Percentiles rank a stretch among this genome's conserved stretches.
phyloP scores from a whole-genome alignment of 768 basidiomycete species.

The Xerocomellus chrysenteron region DNA sequence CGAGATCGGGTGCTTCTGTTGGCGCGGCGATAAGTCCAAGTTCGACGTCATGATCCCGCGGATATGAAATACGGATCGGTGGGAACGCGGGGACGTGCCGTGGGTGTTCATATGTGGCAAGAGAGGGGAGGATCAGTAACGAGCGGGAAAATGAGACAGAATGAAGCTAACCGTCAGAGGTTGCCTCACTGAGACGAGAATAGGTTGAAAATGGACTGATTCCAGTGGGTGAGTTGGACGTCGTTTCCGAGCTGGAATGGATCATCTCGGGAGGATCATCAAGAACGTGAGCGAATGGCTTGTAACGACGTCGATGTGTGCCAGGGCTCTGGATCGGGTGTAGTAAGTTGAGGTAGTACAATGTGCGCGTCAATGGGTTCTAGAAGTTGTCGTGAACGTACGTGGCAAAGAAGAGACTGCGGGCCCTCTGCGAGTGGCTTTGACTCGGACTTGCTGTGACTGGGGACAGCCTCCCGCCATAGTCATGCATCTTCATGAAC shows the following conservation, averaged over 20 bases:
- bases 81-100: constrained; percentile 2
- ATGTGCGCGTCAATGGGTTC: not conserved
- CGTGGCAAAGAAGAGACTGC: not conserved
- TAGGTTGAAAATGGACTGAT: constrained; percentile 41
- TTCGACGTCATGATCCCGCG: not conserved
- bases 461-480: constrained; percentile 3
- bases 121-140: not conserved
- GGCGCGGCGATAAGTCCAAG: not conserved
- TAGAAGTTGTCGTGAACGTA: not conserved
- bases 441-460: constrained; percentile 6
- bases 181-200: constrained; percentile 46
- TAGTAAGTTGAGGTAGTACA: not conserved
- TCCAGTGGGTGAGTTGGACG: constrained; percentile 32
- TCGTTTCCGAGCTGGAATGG: constrained; percentile 37
- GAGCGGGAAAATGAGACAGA: not conserved
- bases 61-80: constrained; percentile 13
- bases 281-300: constrained; percentile 5
- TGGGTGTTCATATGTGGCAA: not conserved
- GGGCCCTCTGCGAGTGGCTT: not conserved
- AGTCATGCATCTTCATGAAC: not conserved
- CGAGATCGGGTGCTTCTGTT: constrained; percentile 67
- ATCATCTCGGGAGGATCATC: constrained; percentile 28
- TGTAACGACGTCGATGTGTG: not conserved
- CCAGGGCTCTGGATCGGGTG: not conserved
- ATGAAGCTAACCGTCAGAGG: constrained; percentile 45